Conservation (phyloP, 768 basidiomycete genomes). For the Leccinum truebloodii region DNA sequence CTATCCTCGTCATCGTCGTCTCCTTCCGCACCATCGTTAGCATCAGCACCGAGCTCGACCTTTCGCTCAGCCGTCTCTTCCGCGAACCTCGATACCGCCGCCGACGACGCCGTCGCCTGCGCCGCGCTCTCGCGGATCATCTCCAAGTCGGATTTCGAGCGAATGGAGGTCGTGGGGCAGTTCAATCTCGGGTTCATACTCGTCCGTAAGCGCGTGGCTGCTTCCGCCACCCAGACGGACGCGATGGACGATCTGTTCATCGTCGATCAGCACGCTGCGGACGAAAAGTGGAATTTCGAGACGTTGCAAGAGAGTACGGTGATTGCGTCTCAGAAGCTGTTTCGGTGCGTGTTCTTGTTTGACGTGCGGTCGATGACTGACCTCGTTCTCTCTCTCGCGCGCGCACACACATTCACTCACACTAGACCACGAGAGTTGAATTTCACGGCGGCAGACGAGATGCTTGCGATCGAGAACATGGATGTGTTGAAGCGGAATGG, state of each 20-base stretch:
- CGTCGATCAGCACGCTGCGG: slow-evolving; percentile 95
- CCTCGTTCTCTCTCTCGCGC: too few relatives aligned
- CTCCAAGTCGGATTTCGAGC: slow-evolving; percentile 78
- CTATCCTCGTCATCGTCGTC: slow-evolving; percentile 1
- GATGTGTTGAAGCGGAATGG: slow-evolving; percentile 85
- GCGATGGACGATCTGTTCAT: slow-evolving; percentile 89
- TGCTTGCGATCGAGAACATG: slow-evolving; percentile 84
- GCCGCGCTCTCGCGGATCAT: slow-evolving; percentile 82
- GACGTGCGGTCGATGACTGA: not conserved
- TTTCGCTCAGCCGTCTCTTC: slow-evolving; percentile 27
- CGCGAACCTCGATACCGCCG: slow-evolving; percentile 38
- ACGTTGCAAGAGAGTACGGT: slow-evolving; percentile 86
- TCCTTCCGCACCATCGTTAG: not conserved
- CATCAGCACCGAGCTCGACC: slow-evolving; percentile 7
- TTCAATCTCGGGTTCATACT: slow-evolving; percentile 97
- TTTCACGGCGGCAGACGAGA: slow-evolving; percentile 86
- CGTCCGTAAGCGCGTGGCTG: slow-evolving; percentile 50
- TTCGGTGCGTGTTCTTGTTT: slow-evolving; percentile 54
- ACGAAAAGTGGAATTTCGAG: slow-evolving; percentile 99
- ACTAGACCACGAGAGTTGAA: slow-evolving; percentile 74
- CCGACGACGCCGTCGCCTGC: slow-evolving; percentile 56
- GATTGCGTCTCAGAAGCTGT: slow-evolving; percentile 83
- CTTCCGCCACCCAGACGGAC: not conserved
- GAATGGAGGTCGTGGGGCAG: slow-evolving; percentile 88
- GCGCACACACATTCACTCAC: not conserved